Evolutionary conservation across 2,329 filamentous ascomycete genomes (phyloP), one percentile per base, ranked within the genome.

Genomic region (Cucurbitaria berberidis): DNA sequence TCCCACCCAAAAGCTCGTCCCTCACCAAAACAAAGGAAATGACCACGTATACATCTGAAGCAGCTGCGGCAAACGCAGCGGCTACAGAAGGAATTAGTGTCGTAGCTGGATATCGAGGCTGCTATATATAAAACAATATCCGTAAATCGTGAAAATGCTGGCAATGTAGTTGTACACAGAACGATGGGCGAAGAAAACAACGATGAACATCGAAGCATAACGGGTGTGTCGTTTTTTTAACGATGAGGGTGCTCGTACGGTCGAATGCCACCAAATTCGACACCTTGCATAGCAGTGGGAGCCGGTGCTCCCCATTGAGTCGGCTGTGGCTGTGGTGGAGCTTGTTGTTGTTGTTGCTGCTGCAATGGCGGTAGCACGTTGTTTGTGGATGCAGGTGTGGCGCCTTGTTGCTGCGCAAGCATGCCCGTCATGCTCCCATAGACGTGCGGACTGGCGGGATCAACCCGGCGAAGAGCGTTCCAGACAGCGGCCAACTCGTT

Each of bases 251-350:
- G 72, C 48, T 75, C 71, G 42, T 75, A 76, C 9, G 68, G 64
- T 21, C 72, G 66, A 38, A 69, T 66, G 19, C 70, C 70, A 34
- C 68, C 42, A 79, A 77, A 82, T 55, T 81, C 80, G 15, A 82
- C 77, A 18, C 80, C 80, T 64, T 81, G 78, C 80, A 82, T 81
- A 1, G 78, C 75, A 13, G 70, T 66, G 10, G 73, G 60, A 22
- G 74, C 61, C 13, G 69, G 63, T 7, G 64, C 51, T 43, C 57
- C 61, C 65, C 72, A 76, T 46, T 74, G 66, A n/a, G 65, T 51
- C 32, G 68, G 57, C 26, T 66, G 76, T 32, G 76, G 68, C 21
- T 68, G 57, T 42, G 69, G 63, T 26, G 65, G 70, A 8, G 53
- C 36, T 18, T 57, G 51, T 19, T 54, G 55, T 5, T 34, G 70